A percentile compares a stretch with the other conserved stretches of the same genome.
Conservation (phyloP, 176 grass and related monocot species). For the Cymbopogon citratus region DNA sequence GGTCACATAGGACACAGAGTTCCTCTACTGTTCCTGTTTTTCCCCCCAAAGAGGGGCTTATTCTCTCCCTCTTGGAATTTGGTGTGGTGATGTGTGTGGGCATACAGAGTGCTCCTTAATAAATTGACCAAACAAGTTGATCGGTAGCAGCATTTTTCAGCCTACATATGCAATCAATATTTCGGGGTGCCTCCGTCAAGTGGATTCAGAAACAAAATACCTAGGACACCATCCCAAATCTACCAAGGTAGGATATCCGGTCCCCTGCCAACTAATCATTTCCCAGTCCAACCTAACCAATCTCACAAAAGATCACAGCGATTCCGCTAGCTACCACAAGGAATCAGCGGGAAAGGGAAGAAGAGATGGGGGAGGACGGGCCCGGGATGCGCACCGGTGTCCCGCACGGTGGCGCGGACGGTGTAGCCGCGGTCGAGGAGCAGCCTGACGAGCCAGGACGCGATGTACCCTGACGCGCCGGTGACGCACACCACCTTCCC, state of each 20-base stretch:
- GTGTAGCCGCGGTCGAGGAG: slow-evolving; percentile 48
- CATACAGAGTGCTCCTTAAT: neutral
- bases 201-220: neutral
- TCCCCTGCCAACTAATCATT: neutral
- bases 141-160: neutral
- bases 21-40: neutral
- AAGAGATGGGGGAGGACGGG: neutral
- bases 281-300: neutral
- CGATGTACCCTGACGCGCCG: slow-evolving; percentile 50
- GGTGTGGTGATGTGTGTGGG: neutral
- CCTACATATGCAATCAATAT: neutral
- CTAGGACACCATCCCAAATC: neutral
- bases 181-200: neutral
- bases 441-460: slow-evolving; percentile 45
- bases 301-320: neutral
- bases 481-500: slow-evolving; percentile 52
- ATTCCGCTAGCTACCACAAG: neutral
- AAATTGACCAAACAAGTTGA: neutral
- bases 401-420: slow-evolving; percentile 43
- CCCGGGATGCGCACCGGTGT: slow-evolving; percentile 2
- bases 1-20: neutral
- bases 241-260: neutral
- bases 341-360: neutral
- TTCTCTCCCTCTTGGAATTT: neutral
- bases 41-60: neutral